Evolutionary conservation across 202 grass and related monocot species (phyloP), one percentile per base, ranked within the genome.

Genomic region (Zoysia matrella): DNA sequence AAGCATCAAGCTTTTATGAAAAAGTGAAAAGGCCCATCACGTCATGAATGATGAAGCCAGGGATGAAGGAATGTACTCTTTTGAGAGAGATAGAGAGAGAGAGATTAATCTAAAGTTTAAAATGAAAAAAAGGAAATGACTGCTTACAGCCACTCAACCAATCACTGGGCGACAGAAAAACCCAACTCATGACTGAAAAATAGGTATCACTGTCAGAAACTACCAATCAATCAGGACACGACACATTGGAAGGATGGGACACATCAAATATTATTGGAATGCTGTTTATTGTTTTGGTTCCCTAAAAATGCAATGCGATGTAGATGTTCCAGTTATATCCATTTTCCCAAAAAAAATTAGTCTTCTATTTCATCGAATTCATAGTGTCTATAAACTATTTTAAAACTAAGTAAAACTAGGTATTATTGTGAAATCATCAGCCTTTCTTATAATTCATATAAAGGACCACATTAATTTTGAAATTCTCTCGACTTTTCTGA

Each of bases 1-100:
- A 4, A 76, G 5, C 67, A 50, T 45, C 2, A 2, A 63, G n/a
- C 15, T 42, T 79, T 75, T 42, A 70, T 18, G 39, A 84, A 22
- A 4, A 88, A 82, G 7, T 63, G 65, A n/a, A 71, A 76, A 18
- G 51, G 30, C 52, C 57, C 78, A 82, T 50, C 22, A 71, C 36
- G 72, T 6, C 6, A 39, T 44, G 65, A 62, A 82, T 71, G 70
- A 83, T 54, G 63, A 22, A 53, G 54, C 69, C 70, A 49, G 63
- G 53, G 75, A 73, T 79, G 71, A 30, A 75, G 10, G 49, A 71
- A 76, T 64, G 44, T 76, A 58, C 69, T 55, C 40, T 63, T 3
- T 36, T 36, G 30, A 36, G 30, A 36, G 30, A 36, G 30, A 36
- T 0, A 36, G 30, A 36, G 30, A 11, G 49, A n/a, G 54, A 80